Percentiles rank a stretch among this genome's conserved stretches.
These are phyloP conservation scores for Suillus americanus DNA, from an alignment of 768 basidiomycete species.

Conservation along the genomic window DNA sequence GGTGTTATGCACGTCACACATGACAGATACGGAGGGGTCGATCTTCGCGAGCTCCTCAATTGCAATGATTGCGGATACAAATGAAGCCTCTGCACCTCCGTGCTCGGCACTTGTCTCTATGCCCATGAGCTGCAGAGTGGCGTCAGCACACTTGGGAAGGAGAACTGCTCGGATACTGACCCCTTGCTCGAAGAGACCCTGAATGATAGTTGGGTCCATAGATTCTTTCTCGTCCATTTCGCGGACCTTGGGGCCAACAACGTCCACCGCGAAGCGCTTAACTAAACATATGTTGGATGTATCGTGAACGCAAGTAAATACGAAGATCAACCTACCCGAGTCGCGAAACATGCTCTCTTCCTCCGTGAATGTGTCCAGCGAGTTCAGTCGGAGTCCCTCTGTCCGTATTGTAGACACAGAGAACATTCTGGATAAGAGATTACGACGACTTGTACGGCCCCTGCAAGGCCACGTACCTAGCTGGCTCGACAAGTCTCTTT, in stretches of 20 bases:
- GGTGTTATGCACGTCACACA: conserved; percentile 98
- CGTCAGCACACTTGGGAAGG: conserved; percentile 1
- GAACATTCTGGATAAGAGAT: conserved; percentile 19
- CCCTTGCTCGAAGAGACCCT: conserved; percentile 92
- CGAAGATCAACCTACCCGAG: conserved; percentile 54
- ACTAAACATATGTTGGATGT: conserved; percentile 46
- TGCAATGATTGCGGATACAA: conserved; percentile 92
- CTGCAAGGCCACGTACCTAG: not conserved
- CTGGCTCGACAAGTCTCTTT: not conserved
- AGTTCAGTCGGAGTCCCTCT: conserved; percentile 43
- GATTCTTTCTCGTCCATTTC: conserved; percentile 98
- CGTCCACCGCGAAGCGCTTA: conserved; percentile 83
- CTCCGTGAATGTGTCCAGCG: conserved; percentile 84
- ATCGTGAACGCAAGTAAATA: not conserved
- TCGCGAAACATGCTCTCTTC: conserved; percentile 95
- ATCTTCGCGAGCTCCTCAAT: conserved; percentile 97
- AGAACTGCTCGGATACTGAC: conserved; percentile 42
- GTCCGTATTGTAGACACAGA: conserved; percentile 24
- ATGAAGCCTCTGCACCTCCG: conserved; percentile 87
- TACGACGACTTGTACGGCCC: no score
- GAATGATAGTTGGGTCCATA: conserved; percentile 88
- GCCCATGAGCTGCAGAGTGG: conserved; percentile 78
- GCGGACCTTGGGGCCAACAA: conserved; percentile 86
- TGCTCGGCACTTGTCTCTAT: conserved; percentile 87
- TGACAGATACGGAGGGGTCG: conserved; percentile 93